Percentiles rank a stretch among this genome's conserved stretches.
Conservation (phyloP, 768 basidiomycete species). For the Lentinula boryana region DNA sequence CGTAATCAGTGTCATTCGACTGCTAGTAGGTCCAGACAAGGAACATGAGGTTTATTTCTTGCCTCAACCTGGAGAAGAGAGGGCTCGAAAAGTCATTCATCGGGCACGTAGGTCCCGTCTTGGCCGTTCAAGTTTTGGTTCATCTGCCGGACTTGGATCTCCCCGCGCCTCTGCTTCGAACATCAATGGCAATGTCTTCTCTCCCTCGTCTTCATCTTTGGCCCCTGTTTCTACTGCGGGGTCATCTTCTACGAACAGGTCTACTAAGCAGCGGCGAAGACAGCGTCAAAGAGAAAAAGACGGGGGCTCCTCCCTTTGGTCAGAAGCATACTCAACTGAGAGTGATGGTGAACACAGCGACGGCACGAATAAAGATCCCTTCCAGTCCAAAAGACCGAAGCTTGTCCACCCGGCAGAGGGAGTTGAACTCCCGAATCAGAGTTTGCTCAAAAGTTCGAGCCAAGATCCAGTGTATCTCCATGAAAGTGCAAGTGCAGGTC, state of each 20-base stretch:
- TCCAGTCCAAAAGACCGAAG: background rate
- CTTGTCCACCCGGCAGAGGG: background rate
- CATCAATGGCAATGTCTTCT: constrained; percentile 8
- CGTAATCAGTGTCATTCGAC: constrained; percentile 49
- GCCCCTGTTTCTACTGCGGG: constrained; percentile 17
- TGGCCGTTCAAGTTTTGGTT: background rate
- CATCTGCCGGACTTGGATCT: background rate
- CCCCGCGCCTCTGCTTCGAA: background rate
- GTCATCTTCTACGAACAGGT: constrained; percentile 11
- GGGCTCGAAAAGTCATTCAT: constrained; percentile 3
- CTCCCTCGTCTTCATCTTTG: constrained; percentile 16
- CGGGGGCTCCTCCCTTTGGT: background rate
- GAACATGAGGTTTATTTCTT: constrained; percentile 65
- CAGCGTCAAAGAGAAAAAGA: background rate
- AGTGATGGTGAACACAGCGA: constrained; percentile 2
- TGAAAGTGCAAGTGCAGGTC: constrained; percentile 6
- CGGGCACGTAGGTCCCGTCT: background rate
- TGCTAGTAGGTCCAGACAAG: constrained; percentile 59
- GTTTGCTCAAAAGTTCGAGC: background rate
- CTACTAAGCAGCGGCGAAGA: background rate
- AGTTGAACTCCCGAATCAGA: background rate
- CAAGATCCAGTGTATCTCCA: background rate
- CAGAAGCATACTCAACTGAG: background rate
- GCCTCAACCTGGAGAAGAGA: constrained; percentile 42
- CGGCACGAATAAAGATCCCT: background rate